Evolutionary conservation across 306 rosid genomes (phyloP).

Genomic region (Castanea sativa): DNA sequence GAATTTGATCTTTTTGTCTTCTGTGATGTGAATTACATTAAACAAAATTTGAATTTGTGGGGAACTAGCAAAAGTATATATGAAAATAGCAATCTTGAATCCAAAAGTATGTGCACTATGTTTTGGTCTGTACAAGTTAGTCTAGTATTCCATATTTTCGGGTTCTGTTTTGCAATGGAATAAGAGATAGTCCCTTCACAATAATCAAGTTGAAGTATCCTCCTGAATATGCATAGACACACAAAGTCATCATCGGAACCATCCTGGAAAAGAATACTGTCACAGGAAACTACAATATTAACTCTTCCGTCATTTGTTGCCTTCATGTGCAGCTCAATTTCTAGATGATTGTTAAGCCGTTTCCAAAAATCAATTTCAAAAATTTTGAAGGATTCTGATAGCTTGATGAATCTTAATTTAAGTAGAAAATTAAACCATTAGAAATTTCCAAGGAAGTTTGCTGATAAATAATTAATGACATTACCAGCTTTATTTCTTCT

Average conservation of each 20-base stretch:
- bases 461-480: slow-evolving; percentile 19
- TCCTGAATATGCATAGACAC: slow-evolving; percentile 45
- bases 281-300: slow-evolving; percentile 61
- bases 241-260: not conserved
- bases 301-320: slow-evolving; percentile 67
- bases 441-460: slow-evolving; percentile 12
- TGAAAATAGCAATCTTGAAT: too few relatives aligned
- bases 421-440: slow-evolving; percentile 38
- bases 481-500: slow-evolving; percentile 71
- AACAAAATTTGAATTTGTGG: too few relatives aligned
- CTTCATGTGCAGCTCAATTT: slow-evolving; percentile 53
- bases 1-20: not conserved
- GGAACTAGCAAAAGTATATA: too few relatives aligned
- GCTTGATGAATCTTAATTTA: slow-evolving; percentile 64
- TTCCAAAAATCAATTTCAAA: slow-evolving; percentile 97
- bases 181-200: slow-evolving; percentile 72
- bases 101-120: too few relatives aligned
- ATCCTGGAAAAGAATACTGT: not conserved
- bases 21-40: too few relatives aligned
- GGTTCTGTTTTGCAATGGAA: slow-evolving; percentile 45
- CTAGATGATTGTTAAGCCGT: slow-evolving; percentile 86
- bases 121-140: not conserved
- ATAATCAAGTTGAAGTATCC: slow-evolving; percentile 93
- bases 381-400: slow-evolving; percentile 95
- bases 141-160: slow-evolving; percentile 50